Base-by-base conservation (phyloP, 805 yeast species). In the Wickerhamomyces rabaulensis region DNA sequence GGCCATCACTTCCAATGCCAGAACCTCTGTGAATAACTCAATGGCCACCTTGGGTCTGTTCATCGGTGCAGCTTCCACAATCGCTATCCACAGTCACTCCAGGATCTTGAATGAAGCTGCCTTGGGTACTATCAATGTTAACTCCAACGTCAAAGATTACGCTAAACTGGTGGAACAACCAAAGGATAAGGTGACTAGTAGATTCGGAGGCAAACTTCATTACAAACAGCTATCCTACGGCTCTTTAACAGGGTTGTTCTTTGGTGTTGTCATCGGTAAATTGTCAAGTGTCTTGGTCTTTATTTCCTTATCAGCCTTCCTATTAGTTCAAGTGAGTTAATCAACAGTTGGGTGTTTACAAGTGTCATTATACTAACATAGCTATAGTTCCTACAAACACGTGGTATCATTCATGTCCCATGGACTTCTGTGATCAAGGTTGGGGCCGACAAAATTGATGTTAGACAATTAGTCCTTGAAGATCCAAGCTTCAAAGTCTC, bases 141-240 rank as follows among this genome's bases (percentile, higher is more conserved):
- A 49, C 15, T 19, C 35, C 19, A 39, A 47, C 31, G 40, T 40
- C 12, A 21, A 23, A 16, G 35, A 36, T 33, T n/a, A 43, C 31
- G 19, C 23, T n/a, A 43, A 36, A 19, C n/a, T 50, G 13, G 27
- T 41, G 21, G 49, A 52, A 19, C 21, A 42, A n/a, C 17, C 27
- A 27, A 38, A 33, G 4, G 27, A 37, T 10, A 41, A 42, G 2
- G 26, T 47, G 2, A 46, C 44, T 4, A 41, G 40, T 27, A 56
- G 62, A 49, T 55, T 77, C 45, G 69, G 69, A n/a, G 76, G 76
- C 0, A 68, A 67, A 46, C 63, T 80, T 51, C 74, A 75, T 55
- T 82, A 82, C 56, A 73, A 71, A 49, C 83, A 82, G 54, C 65
- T 82, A 51, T 73, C 84, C 17, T 64, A 80, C 52, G 88, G 88